These are phyloP conservation scores for Nitzschia inconspicua DNA, from an alignment of 108 stramenopile species.

Conservation along the genomic window DNA sequence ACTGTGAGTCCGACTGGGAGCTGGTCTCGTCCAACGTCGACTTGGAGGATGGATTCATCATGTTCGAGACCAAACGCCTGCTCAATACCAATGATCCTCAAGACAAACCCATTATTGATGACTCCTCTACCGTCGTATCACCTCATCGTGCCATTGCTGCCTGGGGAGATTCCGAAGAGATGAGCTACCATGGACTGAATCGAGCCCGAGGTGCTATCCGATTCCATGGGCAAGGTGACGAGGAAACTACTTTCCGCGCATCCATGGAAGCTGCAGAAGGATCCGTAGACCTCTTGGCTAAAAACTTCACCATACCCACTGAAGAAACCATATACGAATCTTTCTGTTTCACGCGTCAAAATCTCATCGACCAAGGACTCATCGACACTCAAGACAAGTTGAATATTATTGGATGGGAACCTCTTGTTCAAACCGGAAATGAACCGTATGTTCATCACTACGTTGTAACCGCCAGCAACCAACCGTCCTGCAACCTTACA, in stretches of 20 bases:
- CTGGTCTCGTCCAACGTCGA: slow-evolving; percentile 6
- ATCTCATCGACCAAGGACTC: slow-evolving; percentile 35
- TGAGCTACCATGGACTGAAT: slow-evolving; percentile 45
- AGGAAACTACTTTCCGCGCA: slow-evolving; percentile 13
- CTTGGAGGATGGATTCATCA: slow-evolving; percentile 36
- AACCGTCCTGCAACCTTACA: not conserved
- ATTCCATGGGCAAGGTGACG: slow-evolving; percentile 20
- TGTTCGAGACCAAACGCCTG: slow-evolving; percentile 46
- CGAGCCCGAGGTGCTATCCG: slow-evolving; percentile 36
- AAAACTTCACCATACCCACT: slow-evolving; percentile 25
- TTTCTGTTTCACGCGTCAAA: slow-evolving; percentile 33
- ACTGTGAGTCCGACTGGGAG: slow-evolving; percentile 48
- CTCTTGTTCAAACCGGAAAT: slow-evolving; percentile 19
- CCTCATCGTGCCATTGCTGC: slow-evolving; percentile 52
- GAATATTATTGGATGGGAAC: slow-evolving; percentile 31
- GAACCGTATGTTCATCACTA: slow-evolving; percentile 45
- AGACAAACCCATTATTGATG: slow-evolving; percentile 37
- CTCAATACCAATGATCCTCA: slow-evolving; percentile 48
- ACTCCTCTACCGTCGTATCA: slow-evolving; percentile 13
- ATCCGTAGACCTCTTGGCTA: slow-evolving; percentile 24
- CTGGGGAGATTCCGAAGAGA: slow-evolving; percentile 42
- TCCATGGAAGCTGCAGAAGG: slow-evolving; percentile 29
- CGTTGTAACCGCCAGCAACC: slow-evolving; percentile 14
- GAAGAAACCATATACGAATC: slow-evolving; percentile 41
- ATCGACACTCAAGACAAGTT: slow-evolving; percentile 9